Evolutionary conservation across 1,284 basidiomycete species (phyloP).

Genomic region (Moesziomyces sp.): DNA sequence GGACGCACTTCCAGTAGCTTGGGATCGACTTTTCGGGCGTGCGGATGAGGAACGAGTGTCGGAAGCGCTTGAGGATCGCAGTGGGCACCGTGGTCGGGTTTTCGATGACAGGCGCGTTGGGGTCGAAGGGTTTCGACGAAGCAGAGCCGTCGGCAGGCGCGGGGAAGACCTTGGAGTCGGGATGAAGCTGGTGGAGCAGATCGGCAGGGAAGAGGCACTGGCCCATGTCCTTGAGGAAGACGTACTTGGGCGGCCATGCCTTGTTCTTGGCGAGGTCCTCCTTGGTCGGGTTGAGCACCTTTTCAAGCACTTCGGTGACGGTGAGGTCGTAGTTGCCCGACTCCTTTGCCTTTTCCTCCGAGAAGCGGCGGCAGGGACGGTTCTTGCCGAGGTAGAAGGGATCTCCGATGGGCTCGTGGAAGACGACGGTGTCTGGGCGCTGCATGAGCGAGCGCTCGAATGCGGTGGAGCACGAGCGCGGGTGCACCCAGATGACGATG

Average conservation of each 20-base stretch:
- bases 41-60: constrained; percentile 65
- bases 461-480: constrained; percentile 58
- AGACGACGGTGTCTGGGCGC: constrained; percentile 56
- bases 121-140: constrained; percentile 15
- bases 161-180: constrained; percentile 56
- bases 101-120: constrained; percentile 53
- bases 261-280: constrained; percentile 38
- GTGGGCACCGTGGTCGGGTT: constrained; percentile 64
- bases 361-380: constrained; percentile 52
- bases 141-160: constrained; percentile 6
- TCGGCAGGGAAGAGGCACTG: constrained; percentile 58
- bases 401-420: constrained; percentile 61
- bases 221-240: constrained; percentile 66
- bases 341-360: constrained; percentile 47
- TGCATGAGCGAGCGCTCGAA: constrained; percentile 64
- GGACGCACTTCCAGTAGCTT: constrained; percentile 63
- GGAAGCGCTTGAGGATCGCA: constrained; percentile 56
- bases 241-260: constrained; percentile 44
- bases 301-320: constrained; percentile 46
- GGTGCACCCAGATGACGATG: constrained; percentile 60
- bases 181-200: constrained; percentile 52
- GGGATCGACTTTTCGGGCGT: constrained; percentile 63
- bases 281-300: constrained; percentile 40
- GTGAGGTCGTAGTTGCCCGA: constrained; percentile 49
- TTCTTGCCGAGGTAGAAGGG: constrained; percentile 58